Evolutionary conservation across 345 rosid species (phyloP).

Genomic region (Arabis hirsuta): DNA sequence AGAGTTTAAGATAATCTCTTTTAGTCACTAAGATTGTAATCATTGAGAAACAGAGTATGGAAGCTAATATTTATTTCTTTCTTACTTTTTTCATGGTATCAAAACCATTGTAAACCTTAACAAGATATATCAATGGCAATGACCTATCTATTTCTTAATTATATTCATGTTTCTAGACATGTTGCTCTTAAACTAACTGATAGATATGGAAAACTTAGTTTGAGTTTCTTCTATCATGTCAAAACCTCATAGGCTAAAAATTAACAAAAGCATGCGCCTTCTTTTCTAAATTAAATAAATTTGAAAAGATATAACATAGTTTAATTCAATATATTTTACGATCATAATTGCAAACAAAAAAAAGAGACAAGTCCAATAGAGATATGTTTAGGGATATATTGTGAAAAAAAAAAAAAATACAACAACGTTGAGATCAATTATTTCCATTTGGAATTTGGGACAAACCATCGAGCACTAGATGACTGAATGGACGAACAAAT

Average conservation of each 20-base stretch:
- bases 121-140: not conserved
- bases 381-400: too few relatives aligned
- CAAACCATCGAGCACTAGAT: slow-evolving; percentile 22
- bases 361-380: too few relatives aligned
- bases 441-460: not conserved
- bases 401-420: not conserved
- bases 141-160: not conserved
- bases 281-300: too few relatives aligned
- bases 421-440: not conserved
- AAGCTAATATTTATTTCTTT: too few relatives aligned
- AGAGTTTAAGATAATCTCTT: too few relatives aligned
- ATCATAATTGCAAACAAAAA: too few relatives aligned
- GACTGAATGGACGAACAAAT: not conserved
- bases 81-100: not conserved
- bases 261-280: too few relatives aligned
- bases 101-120: not conserved
- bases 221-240: not conserved
- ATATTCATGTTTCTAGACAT: not conserved
- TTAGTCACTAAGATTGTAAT: too few relatives aligned
- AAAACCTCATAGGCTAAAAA: not conserved
- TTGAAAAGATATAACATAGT: too few relatives aligned
- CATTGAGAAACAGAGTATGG: too few relatives aligned
- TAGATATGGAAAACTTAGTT: not conserved
- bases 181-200: not conserved
- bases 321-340: too few relatives aligned